Evolutionary conservation across 345 rosid species (phyloP).

Genomic region (Eucalyptus cladocalyx): DNA sequence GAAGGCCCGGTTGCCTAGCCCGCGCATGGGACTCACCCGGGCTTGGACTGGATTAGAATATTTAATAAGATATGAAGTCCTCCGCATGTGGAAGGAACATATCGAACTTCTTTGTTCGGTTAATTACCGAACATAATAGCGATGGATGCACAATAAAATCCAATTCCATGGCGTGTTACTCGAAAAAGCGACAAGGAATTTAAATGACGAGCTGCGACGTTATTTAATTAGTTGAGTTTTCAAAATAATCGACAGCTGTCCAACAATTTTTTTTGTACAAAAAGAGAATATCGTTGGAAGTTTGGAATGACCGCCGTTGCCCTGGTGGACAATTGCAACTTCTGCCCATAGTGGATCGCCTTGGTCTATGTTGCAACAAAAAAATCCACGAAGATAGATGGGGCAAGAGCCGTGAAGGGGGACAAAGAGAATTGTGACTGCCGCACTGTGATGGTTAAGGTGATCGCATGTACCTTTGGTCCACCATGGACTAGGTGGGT

Average conservation of each 20-base stretch:
- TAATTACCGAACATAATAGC: not conserved
- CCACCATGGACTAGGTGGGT: not conserved
- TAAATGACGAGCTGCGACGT: rapidly evolving
- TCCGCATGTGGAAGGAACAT: not conserved
- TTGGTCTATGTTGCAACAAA: not conserved
- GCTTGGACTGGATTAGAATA: not conserved
- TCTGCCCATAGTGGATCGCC: not conserved
- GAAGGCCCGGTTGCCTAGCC: not conserved
- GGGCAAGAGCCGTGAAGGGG: not conserved
- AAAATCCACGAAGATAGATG: not conserved
- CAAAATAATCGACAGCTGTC: rapidly evolving
- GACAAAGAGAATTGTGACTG: not conserved
- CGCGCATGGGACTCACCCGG: not conserved
- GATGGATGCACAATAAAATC: not conserved
- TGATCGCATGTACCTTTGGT: not conserved
- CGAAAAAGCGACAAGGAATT: rapidly evolving
- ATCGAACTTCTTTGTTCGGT: not conserved
- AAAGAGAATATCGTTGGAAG: not conserved
- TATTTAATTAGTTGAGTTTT: not conserved
- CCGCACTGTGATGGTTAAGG: not conserved
- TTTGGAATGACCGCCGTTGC: too few species aligned
- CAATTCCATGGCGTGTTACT: not conserved
- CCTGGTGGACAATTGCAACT: too few species aligned
- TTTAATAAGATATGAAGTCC: not conserved
- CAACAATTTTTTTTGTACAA: not conserved